A percentile compares a stretch with the other conserved stretches of the same genome.
Evolutionary conservation across 768 basidiomycete species (phyloP).

Genomic region (Boletus pseudopeckii): DNA sequence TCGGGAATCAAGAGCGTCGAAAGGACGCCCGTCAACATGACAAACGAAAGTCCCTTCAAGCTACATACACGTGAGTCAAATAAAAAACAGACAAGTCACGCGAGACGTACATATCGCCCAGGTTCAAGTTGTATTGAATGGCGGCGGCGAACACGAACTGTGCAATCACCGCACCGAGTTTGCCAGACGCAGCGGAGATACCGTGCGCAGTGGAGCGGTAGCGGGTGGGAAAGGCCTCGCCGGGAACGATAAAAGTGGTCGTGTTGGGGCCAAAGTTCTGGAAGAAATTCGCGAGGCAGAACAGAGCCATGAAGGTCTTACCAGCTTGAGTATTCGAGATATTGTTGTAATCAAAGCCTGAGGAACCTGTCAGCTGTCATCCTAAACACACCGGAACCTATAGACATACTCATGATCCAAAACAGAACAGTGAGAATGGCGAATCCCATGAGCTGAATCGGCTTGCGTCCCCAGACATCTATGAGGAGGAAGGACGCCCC

Average conservation of each 20-base stretch:
- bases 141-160: slow-evolving; percentile 41
- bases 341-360: slow-evolving; percentile 62
- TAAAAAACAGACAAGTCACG: neutral
- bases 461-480: slow-evolving; percentile 74
- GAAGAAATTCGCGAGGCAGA: slow-evolving; percentile 81
- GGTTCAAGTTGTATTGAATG: no score
- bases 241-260: slow-evolving; percentile 76
- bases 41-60: slow-evolving; percentile 74
- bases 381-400: neutral
- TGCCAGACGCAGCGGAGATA: slow-evolving; percentile 77
- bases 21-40: slow-evolving; percentile 79
- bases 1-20: slow-evolving; percentile 76
- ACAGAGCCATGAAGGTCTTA: slow-evolving; percentile 64
- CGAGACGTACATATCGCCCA: neutral
- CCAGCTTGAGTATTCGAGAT: slow-evolving; percentile 27
- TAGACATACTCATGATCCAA: slow-evolving; percentile 55
- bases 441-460: slow-evolving; percentile 77
- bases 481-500: slow-evolving; percentile 49
- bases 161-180: slow-evolving; percentile 75
- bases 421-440: slow-evolving; percentile 59
- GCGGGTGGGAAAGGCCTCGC: slow-evolving; percentile 81
- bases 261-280: slow-evolving; percentile 81
- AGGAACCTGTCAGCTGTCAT: neutral
- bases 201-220: slow-evolving; percentile 81
- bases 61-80: neutral